Base-by-base conservation (phyloP, 371 early-diverging fungal genomes). In the Gilbertella persicaria region DNA sequence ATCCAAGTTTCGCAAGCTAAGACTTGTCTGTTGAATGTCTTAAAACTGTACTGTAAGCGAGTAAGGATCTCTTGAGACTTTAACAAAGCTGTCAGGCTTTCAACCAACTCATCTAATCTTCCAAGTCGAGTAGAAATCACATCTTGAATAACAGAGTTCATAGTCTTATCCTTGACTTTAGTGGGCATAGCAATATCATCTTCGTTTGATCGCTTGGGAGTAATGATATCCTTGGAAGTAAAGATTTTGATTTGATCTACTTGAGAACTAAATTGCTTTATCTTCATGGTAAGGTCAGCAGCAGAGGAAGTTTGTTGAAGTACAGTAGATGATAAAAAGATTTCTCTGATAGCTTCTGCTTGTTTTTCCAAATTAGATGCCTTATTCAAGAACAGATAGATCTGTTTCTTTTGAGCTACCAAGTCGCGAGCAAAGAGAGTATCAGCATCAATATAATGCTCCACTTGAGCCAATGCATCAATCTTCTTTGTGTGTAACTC, bases 131-230 rank as follows among this genome's bases (percentile, higher is more conserved):
- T 67, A 2, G 50, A 42, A n/a, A 76, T 30, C 0, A 67, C 64
- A 41, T 76, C 73, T 21, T 65, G 65, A 5, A 72, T 66, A 13
- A 70, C 68, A 21, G 64, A 63, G 17, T 76, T 63, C 48, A 67
- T 58, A 1, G 68, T 63, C 21, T 66, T 66, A 37, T 73, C 77
- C 21, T 68, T 60, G 17, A 71, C 64, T 25, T 64, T 65, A 4
- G 46, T 49, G 16, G 67, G 53, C 45, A 57, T 64, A 4, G 67
- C 40, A 8, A 62, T 53, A 40, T 67, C 60, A 16, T 53, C 43
- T 25, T 67, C 59, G 5, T 56, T 59, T 1, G 62, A 36, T 26
- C 75, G 57, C 8, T 54, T 58, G 14, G 75, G 75, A 33, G 52
- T 62, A 0, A 52, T 12, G 6, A 75, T 60, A 5, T 39, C 37